These are phyloP conservation scores for Volvox carteri DNA, from an alignment of 163 green algal species.

Conservation along the genomic window DNA sequence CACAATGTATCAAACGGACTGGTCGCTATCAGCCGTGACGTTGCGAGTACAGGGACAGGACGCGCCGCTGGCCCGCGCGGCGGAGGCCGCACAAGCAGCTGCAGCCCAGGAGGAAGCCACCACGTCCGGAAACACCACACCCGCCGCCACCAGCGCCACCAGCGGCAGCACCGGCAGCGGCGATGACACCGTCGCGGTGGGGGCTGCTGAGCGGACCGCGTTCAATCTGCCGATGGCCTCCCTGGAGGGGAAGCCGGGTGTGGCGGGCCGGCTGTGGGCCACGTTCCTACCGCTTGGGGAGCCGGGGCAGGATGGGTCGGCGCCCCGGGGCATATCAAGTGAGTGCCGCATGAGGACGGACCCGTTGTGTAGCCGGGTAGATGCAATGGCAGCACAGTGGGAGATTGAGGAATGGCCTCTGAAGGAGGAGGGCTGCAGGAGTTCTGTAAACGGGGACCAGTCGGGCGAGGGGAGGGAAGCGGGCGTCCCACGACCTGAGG, in stretches of 20 bases:
- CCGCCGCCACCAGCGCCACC: slow-evolving; percentile 3
- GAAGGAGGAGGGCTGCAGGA: too few species aligned
- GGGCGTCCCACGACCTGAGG: neutral
- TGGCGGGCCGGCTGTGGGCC: slow-evolving; percentile 84
- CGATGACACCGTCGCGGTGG: neutral
- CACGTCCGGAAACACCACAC: slow-evolving; percentile 4
- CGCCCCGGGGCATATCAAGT: slow-evolving; percentile 83
- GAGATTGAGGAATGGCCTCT: too few species aligned
- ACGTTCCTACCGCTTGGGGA: slow-evolving; percentile 90
- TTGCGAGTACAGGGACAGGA: slow-evolving; percentile 67
- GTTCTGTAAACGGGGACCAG: too few species aligned
- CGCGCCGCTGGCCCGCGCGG: neutral
- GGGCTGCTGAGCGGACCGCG: slow-evolving; percentile 19
- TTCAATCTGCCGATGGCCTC: slow-evolving; percentile 92
- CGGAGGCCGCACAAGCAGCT: slow-evolving; percentile 20
- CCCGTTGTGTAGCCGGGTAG: too few species aligned
- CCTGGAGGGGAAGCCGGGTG: slow-evolving; percentile 79
- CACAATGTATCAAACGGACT: slow-evolving; percentile 97
- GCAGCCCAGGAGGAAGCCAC: neutral
- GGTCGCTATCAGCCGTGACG: slow-evolving; percentile 87
- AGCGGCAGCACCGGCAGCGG: slow-evolving; percentile 1
- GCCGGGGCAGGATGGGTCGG: slow-evolving; percentile 58
- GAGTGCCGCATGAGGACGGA: slow-evolving; percentile 28
- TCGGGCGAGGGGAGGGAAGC: too few species aligned
- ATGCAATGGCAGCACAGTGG: too few species aligned